Evolutionary conservation across 1,284 basidiomycete species (phyloP), one percentile per base, ranked within the genome.

Genomic region (Irpex sp.): DNA sequence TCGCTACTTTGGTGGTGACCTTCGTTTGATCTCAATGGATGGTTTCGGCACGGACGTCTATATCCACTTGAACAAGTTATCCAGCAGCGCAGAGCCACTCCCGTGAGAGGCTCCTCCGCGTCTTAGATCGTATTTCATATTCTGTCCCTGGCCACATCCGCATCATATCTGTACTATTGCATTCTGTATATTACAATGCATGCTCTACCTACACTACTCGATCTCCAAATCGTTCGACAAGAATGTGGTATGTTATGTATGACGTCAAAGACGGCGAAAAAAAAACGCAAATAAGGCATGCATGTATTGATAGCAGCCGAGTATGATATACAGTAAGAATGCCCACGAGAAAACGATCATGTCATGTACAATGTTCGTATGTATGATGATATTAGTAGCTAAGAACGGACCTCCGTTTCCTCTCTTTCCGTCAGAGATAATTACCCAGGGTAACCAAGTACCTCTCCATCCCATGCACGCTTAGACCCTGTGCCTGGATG

Each of bases 21-120:
- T 99, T n/a, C 85, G 94, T 58, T 78, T 99, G 61, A 98, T 99
- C 69, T 94, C 95, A 53, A 98, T 99, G 97, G 96, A 98, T 68
- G 95, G 95, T 5, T 97, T 93, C 70, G 95, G 93, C 3, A 95
- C 93, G 43, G 93, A 94, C 72, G 91, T 95, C 0, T 96, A 96
- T 72, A 93, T 96, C 67, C 94, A 95, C 73, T 78, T 96, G 59
- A 96, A 95, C 72, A 83, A 90, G 60, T 81, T 96, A 15, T 92
- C 90, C n/a, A 92, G 89, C 69, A 91, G 87, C 69, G 79, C 87
- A 51, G 92, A 93, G 74, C 92, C 92, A 4, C 74, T 93, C 50
- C 89, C 83, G 15, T 89, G 17, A 51, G 49, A 9, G 9, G 13
- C 21, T 17, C 13, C 17, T 26, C n/a, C 15, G 19, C 49, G 19